Evolutionary conservation across 805 yeast species (phyloP), one percentile per base, ranked within the genome.

Genomic region (Candida silvicultrix): DNA sequence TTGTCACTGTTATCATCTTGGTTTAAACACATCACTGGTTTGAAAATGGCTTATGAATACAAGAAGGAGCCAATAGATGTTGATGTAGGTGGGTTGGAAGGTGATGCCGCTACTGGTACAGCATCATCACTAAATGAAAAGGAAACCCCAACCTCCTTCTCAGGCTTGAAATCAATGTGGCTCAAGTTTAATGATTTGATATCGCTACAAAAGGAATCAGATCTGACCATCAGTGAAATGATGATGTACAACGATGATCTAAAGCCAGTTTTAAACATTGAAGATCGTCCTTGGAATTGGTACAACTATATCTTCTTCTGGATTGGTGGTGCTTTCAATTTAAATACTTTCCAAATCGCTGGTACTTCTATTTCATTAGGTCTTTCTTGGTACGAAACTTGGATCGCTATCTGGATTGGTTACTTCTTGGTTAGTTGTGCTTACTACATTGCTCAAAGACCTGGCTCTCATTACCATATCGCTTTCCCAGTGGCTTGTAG

Each of bases 331-430:
- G 81, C 95, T 29, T 86, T 89, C 69, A 89, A 89, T 66, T 80
- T 89, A 60, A 88, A 86, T 63, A 87, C 96, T 7, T 88, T 92
- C 89, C 89, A 85, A 69, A 87, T 89, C 55, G 96, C 95, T 3
- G 81, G 92, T 10, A 85, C 95, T 0, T 95, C 95, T 56, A 83
- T 85, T 46, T 70, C 73, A 44, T 78, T 81, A 19, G 94, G 94
- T 14, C 68, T 89, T 65, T 77, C 84, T 19, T 88, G 96, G 95
- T 89, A 95, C 95, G 89, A 83, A 60, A 81, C 85, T 11, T 89
- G 96, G 95, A 67, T 89, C 35, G 78, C 94, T 1, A 94, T 89
- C 21, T 87, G 95, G 94, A 51, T 89, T 16, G 96, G 96, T 7
- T 89, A 89, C 63, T 59, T 72, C 19, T 64, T 85, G 41, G 80